These are phyloP conservation scores for Globisporangium mamillatum DNA, from an alignment of 352 stramenopile genomes.

Conservation along the genomic window DNA sequence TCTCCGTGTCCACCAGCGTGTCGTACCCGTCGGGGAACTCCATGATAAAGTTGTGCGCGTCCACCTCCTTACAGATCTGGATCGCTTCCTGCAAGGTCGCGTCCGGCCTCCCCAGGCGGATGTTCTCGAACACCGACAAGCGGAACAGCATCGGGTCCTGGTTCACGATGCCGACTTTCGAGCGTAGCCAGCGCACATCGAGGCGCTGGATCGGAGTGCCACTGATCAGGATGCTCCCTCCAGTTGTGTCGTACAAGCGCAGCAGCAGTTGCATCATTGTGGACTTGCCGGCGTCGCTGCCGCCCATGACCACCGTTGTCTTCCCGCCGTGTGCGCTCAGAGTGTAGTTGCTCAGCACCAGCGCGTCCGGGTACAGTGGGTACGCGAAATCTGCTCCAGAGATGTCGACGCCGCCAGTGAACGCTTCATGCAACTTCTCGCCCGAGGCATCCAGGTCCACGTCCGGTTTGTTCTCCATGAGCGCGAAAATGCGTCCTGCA, in stretches of 20 bases:
- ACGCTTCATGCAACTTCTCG: background rate
- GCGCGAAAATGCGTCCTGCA: constrained; percentile 18
- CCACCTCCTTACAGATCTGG: constrained; percentile 1
- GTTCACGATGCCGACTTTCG: constrained; percentile 4
- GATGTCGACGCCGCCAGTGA: constrained; percentile 2
- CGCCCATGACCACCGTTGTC: constrained; percentile 6
- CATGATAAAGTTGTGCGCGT: constrained; percentile 1
- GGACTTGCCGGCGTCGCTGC: constrained; percentile 7
- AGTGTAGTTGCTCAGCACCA: constrained; percentile 4
- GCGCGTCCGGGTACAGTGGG: constrained; percentile 1
- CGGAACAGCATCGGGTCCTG: constrained; percentile 14
- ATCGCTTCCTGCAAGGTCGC: constrained; percentile 17
- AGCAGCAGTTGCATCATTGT: constrained; percentile 10
- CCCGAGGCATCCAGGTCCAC: constrained; percentile 16
- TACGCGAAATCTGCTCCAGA: constrained; percentile 5
- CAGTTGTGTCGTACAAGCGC: constrained; percentile 6
- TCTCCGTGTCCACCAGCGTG: constrained; percentile 37
- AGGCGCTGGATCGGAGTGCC: constrained; percentile 1
- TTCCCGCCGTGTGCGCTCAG: background rate
- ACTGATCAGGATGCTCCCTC: background rate
- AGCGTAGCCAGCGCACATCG: constrained; percentile 4
- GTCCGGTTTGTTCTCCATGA: constrained; percentile 21
- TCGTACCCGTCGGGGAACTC: constrained; percentile 10
- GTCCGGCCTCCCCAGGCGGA: constrained; percentile 6
- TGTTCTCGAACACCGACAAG: constrained; percentile 12